phyloP scores from a whole-genome alignment of 2,329 filamentous ascomycete genomes.

The Monilinia fructigena region DNA sequence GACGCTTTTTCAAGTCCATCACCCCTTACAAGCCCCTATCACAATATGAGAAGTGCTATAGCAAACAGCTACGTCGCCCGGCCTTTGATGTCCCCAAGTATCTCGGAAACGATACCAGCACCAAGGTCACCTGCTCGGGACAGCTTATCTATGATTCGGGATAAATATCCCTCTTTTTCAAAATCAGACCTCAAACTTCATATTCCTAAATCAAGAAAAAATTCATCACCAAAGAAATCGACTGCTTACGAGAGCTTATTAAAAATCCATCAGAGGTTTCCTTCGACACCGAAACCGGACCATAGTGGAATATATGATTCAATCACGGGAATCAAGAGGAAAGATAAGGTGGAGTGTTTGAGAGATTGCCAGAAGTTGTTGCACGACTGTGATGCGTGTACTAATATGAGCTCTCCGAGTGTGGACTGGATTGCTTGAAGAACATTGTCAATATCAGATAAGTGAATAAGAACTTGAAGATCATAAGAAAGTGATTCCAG shows the following conservation, averaged over 20 bases:
- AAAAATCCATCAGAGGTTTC: constrained; percentile 8
- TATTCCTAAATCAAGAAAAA: neutral
- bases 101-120: neutral
- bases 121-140: constrained; percentile 7
- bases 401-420: constrained; percentile 27
- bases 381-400: constrained; percentile 29
- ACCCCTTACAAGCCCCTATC: neutral
- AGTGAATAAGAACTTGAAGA: neutral
- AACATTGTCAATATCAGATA: neutral
- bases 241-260: constrained; percentile 4
- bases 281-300: constrained; percentile 23
- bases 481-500: neutral
- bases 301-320: constrained; percentile 27
- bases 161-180: neutral
- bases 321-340: constrained; percentile 24
- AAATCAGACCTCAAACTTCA: neutral
- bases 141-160: constrained; percentile 5
- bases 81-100: neutral
- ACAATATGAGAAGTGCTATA: neutral
- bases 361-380: constrained; percentile 6
- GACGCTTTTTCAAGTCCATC: constrained; percentile 1
- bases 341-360: neutral
- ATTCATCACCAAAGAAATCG: neutral
- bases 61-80: neutral
- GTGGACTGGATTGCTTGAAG: constrained; percentile 34